Conservation (phyloP, 306 rosid species). For the cucumber (Cucumis sativus) region Cucumber_9930_V3 NC_026660.2:27800501-27801000, state of each 20-base stretch:
- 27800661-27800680: slow-evolving; percentile 78
- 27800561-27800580: slow-evolving; percentile 70
- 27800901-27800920: background rate
- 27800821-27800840: slow-evolving; percentile 83
- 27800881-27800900: background rate
- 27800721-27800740: slow-evolving; percentile 84
- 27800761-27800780: slow-evolving; percentile 99
- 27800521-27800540: slow-evolving; percentile 43
- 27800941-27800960: background rate
- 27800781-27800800: slow-evolving; percentile 99
- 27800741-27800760: slow-evolving; percentile 91
- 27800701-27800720: slow-evolving; percentile 72
- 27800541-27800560: slow-evolving; percentile 67
- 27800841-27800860: background rate
- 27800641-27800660: slow-evolving; percentile 60
- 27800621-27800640: slow-evolving; percentile 74
- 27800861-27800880: background rate
- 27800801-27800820: slow-evolving; percentile 91
- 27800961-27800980: background rate
- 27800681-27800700: slow-evolving; percentile 62
- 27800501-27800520: slow-evolving; percentile 63
- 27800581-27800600: slow-evolving; percentile 81
- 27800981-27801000: background rate
- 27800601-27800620: slow-evolving; percentile 89
- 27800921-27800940: background rate